Evolutionary conservation across 1,284 basidiomycete species (phyloP), one percentile per base, ranked within the genome.

Genomic region (Prillingera fragicola): DNA sequence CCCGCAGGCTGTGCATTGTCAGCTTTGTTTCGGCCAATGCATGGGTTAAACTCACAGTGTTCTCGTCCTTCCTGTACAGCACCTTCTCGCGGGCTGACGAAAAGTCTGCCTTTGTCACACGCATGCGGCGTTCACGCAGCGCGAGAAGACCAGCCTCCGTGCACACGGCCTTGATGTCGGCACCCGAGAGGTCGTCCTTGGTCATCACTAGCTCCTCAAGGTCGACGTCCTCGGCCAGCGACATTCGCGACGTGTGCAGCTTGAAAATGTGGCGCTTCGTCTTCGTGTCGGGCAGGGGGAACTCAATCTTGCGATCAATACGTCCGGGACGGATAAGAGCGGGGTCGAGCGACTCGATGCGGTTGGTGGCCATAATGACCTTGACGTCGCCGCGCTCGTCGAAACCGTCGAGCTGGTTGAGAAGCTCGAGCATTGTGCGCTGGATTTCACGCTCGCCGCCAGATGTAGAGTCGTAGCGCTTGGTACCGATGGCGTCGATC

Each of bases 381-480:
- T 98, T 98, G 54, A 99, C 94, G 67, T 98, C 94, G 24, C 92
- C 91, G 48, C 92, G 82, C n/a, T 90, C 91, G 70, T 98, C 95
- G 73, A 99, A 98, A 29, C 95, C 95, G 65, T 99, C 95, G 33
- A 99, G 79, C 45, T 52, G 50, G 42, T 52, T 52, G 23, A 52
- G 42, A 41, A 99, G 78, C 68, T 99, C 95, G 69, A 98, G 78
- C 95, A 99, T 98, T 33, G 95, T 99, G 47, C 95, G 81, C 70
- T 99, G 95, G 57, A 98, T 96, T 75, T 99, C 95, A 52, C 94
- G 84, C 73, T 99, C 94, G 54, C 95, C 95, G 34, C 90, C 89
- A 22, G 92, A 96, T 51, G 92, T 94, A 28, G 89, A 94, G 59
- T 98, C 95, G 69, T 98, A 73, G 39, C 94, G 85, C 74, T 99